Conservation (phyloP, 225 moss, liverwort and hornwort species). For the Physcomitrellopsis africana region DNA sequence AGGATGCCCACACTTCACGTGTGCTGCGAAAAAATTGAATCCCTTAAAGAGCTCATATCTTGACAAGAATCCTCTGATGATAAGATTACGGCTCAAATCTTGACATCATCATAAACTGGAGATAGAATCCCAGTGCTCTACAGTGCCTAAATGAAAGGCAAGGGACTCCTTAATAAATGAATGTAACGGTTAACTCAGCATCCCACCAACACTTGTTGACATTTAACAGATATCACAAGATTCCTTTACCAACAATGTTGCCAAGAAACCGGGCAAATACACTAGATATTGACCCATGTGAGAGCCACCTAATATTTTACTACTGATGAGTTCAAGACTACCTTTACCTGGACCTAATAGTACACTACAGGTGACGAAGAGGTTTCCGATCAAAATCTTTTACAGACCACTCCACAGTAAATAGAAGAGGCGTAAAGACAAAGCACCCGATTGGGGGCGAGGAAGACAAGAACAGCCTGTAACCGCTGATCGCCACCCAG, state of each 20-base stretch:
- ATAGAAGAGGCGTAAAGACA: not conserved
- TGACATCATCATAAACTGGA: too few relatives aligned
- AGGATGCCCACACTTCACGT: not conserved
- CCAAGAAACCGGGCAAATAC: not conserved
- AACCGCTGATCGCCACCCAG: conserved; percentile 16
- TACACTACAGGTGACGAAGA: conserved; percentile 46
- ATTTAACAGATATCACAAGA: conserved; percentile 36
- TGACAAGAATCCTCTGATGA: too few relatives aligned
- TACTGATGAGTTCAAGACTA: conserved; percentile 33
- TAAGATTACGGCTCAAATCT: too few relatives aligned
- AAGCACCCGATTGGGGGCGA: not conserved
- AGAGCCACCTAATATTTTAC: conserved; percentile 42
- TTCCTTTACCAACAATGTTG: not conserved
- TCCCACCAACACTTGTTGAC: conserved; percentile 34
- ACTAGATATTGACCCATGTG: conserved; percentile 38
- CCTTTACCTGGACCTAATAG: conserved; percentile 47
- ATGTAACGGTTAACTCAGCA: conserved; percentile 29
- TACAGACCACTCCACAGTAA: conserved; percentile 33
- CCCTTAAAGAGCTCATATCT: too few relatives aligned
- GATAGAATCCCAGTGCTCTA: conserved; percentile 6
- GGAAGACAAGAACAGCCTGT: conserved; percentile 30
- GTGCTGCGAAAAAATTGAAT: too few relatives aligned
- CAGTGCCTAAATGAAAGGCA: conserved; percentile 27
- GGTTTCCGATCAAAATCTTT: conserved; percentile 35
- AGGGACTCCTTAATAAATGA: conserved; percentile 7